Percentiles rank a stretch among this genome's conserved stretches.
These are phyloP conservation scores for Akanthomyces lecanii DNA, from an alignment of 2,329 filamentous ascomycete genomes.

Conservation along the genomic window DNA sequence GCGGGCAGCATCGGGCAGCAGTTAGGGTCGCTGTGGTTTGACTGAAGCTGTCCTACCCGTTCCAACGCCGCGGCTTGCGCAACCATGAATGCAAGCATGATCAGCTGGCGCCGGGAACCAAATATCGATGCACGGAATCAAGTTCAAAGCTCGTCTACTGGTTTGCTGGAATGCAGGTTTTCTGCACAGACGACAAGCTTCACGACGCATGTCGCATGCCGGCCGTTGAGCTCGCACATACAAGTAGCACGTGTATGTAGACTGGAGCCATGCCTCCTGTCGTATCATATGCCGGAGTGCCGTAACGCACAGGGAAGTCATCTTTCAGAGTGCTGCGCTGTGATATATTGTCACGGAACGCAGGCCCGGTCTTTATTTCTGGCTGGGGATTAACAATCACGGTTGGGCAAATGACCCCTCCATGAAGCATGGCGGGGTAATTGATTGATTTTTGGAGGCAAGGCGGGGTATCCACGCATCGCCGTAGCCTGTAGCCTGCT, in stretches of 20 bases:
- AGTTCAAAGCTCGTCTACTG: not conserved
- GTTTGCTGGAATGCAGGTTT: not conserved
- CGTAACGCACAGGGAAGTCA: not conserved
- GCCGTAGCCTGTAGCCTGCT: not conserved
- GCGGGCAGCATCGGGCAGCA: not conserved
- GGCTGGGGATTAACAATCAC: not conserved
- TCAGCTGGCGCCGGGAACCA: not conserved
- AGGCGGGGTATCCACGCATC: not conserved
- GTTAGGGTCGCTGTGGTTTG: not conserved
- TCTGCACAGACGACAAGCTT: not conserved
- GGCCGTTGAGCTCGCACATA: not conserved
- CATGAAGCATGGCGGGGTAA: slow-evolving; percentile 13
- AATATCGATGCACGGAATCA: not conserved
- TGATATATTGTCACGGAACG: not conserved
- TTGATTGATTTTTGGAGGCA: not conserved
- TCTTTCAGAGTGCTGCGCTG: not conserved
- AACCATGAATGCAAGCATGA: not conserved
- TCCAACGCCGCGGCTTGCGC: not conserved
- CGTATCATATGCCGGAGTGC: not conserved
- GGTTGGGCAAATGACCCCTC: slow-evolving; percentile 1
- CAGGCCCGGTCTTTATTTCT: not conserved
- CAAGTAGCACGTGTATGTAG: not conserved
- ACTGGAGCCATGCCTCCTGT: not conserved
- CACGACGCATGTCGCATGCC: not conserved
- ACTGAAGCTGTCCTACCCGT: not conserved